phyloP scores from a whole-genome alignment of 2,329 filamentous ascomycete species.

The Fusarium bactridioides region DNA sequence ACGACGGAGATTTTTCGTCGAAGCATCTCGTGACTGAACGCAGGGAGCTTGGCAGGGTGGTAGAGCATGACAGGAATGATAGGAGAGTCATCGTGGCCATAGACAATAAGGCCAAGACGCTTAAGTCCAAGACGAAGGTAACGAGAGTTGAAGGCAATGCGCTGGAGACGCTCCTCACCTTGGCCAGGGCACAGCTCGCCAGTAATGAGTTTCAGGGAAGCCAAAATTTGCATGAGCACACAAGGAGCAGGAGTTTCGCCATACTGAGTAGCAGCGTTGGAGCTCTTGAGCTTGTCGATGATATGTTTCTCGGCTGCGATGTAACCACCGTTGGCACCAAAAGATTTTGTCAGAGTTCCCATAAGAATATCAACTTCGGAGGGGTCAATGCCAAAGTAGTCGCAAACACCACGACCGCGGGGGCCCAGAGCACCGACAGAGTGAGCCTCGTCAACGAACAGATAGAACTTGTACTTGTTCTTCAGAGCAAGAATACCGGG shows the following conservation, averaged over 20 bases:
- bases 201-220: constrained; percentile 85
- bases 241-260: constrained; percentile 89
- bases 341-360: constrained; percentile 98
- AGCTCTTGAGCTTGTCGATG: constrained; percentile 87
- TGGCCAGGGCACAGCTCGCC: constrained; percentile 90
- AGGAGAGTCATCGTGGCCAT: constrained; percentile 96
- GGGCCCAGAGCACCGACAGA: constrained; percentile 93
- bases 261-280: constrained; percentile 85
- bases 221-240: constrained; percentile 89
- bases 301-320: constrained; percentile 88
- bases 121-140: constrained; percentile 98
- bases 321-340: constrained; percentile 97
- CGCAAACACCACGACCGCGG: constrained; percentile 88
- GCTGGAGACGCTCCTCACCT: constrained; percentile 92
- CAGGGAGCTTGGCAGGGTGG: constrained; percentile 98
- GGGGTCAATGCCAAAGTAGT: constrained; percentile 94
- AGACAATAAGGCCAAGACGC: constrained; percentile 94
- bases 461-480: constrained; percentile 94
- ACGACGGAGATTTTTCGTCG: constrained; percentile 97
- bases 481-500: constrained; percentile 87
- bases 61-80: constrained; percentile 96
- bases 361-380: constrained; percentile 92
- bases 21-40: constrained; percentile 98
- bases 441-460: constrained; percentile 97
- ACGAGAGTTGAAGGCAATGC: constrained; percentile 96